Conservation (phyloP, 1,284 basidiomycete species). For the Xerocomus nothofagi region DNA sequence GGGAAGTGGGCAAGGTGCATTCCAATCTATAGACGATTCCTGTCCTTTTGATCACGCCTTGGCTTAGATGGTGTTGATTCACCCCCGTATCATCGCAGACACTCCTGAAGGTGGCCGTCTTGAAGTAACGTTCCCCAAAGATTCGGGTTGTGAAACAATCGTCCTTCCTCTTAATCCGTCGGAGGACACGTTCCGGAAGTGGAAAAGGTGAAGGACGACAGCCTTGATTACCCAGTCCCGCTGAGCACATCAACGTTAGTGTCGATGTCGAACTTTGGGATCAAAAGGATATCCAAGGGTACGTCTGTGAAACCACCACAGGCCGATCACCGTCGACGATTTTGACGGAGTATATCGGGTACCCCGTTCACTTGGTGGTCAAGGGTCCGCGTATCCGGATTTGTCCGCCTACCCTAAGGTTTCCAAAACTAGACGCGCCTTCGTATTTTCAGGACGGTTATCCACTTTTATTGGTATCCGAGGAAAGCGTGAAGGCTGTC, state of each 20-base stretch:
- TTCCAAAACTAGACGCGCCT: constrained; percentile 56
- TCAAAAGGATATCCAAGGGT: constrained; percentile 55
- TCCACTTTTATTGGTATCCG: constrained; percentile 63
- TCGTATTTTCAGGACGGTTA: constrained; percentile 71
- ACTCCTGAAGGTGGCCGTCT: constrained; percentile 50
- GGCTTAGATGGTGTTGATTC: constrained; percentile 65
- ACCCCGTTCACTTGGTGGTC: constrained; percentile 59
- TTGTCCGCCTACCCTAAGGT: constrained; percentile 50
- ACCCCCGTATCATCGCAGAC: constrained; percentile 52
- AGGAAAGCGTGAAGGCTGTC: constrained; percentile 57
- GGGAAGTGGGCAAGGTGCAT: constrained; percentile 58
- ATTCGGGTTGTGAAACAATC: constrained; percentile 55
- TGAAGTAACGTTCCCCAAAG: constrained; percentile 56
- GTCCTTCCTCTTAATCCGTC: constrained; percentile 57
- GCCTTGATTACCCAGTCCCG: neutral
- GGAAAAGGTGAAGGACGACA: constrained; percentile 51
- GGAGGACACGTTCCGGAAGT: constrained; percentile 45
- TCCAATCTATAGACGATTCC: neutral
- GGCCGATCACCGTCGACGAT: constrained; percentile 46
- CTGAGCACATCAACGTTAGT: constrained; percentile 35
- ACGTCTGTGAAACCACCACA: constrained; percentile 50
- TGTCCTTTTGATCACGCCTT: neutral
- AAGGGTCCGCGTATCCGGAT: constrained; percentile 61
- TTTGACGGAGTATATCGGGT: constrained; percentile 59
- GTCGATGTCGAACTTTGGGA: constrained; percentile 55